Base-by-base conservation (phyloP, 306 rosid species). In the Cicer arietinum region DNA sequence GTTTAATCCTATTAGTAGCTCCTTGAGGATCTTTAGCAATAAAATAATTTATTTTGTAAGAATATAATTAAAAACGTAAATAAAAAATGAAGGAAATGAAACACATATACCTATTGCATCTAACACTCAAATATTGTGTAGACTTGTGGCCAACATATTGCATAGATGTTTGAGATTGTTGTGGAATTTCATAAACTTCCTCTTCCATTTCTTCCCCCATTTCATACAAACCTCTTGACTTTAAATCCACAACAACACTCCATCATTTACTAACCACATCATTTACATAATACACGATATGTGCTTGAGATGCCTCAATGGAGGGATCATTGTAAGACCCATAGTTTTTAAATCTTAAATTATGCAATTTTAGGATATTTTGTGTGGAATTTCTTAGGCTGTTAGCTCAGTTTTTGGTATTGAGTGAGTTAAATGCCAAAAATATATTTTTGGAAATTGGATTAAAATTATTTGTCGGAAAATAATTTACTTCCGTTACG, bases 21-120 rank as follows among this genome's bases (percentile, higher is more conserved):
- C 13, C 8, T 47, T 4, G 16, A 2, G 17, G 39, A 25, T 67
- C 73, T 67, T 47, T 7, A 67, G 4, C 44, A 47, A 47, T 4
- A 65, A 67, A 67, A 25, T 1, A 25, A 22, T n/a, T 46, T 7
- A 66, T 12, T 67, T 22, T 0, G n/a, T 8, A 11, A 11, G 13
- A 43, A 44, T 3, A 18, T 43, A 11, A 10, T 42, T 0, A 45
- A 18, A 20, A 18, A 22, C 12, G 20, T 18, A 1, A 1, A 68
- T 7, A 6, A 7, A 16, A 68, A 48, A 13, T 8, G 16, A 48
- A 30, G 12, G 0, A 30, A 12, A 25, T 22, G 12, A 3, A n/a
- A 13, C 8, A 47, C 11, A 7, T 12, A 22, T 68, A 68, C 59
- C 59, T 68, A 68, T 68, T 25, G 44, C 25, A 1, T 68, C 73